Evolutionary conservation across 2,329 filamentous ascomycete species (phyloP).

Genomic region (Ploettnerulaceae sp.): DNA sequence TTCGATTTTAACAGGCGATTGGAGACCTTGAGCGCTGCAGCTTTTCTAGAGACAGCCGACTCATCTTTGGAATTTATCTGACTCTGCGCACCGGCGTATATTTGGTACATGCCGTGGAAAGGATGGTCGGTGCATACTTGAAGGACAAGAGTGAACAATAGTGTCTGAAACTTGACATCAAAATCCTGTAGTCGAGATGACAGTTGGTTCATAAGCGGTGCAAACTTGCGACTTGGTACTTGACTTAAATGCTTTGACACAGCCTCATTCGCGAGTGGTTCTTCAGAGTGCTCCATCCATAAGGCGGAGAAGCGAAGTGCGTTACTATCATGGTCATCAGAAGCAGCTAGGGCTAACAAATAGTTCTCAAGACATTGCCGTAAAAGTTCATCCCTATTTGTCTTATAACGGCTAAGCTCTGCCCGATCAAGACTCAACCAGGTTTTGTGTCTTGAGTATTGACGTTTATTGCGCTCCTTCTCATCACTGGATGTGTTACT

Average conservation of each 20-base stretch:
- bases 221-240: slow-evolving; percentile 90
- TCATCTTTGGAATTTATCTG: slow-evolving; percentile 68
- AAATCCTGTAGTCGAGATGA: slow-evolving; percentile 83
- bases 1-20: slow-evolving; percentile 50
- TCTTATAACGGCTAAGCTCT: slow-evolving; percentile 74
- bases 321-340: slow-evolving; percentile 84
- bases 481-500: slow-evolving; percentile 48
- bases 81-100: slow-evolving; percentile 75
- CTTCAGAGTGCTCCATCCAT: slow-evolving; percentile 85
- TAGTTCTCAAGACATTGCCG: slow-evolving; percentile 90
- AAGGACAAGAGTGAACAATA: slow-evolving; percentile 69
- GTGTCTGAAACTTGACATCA: slow-evolving; percentile 64
- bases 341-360: slow-evolving; percentile 75
- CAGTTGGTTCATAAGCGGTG: slow-evolving; percentile 88
- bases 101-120: slow-evolving; percentile 95
- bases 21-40: slow-evolving; percentile 65
- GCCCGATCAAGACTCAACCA: slow-evolving; percentile 89
- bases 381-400: slow-evolving; percentile 77
- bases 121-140: slow-evolving; percentile 90
- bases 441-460: slow-evolving; percentile 68
- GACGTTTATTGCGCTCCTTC: slow-evolving; percentile 52
- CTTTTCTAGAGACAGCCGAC: slow-evolving; percentile 66
- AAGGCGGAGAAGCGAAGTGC: slow-evolving; percentile 87
- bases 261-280: slow-evolving; percentile 69
- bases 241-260: slow-evolving; percentile 64